These are phyloP conservation scores for Myotisia sp. DNA, from an alignment of 2,329 filamentous ascomycete genomes.

Conservation along the genomic window DNA sequence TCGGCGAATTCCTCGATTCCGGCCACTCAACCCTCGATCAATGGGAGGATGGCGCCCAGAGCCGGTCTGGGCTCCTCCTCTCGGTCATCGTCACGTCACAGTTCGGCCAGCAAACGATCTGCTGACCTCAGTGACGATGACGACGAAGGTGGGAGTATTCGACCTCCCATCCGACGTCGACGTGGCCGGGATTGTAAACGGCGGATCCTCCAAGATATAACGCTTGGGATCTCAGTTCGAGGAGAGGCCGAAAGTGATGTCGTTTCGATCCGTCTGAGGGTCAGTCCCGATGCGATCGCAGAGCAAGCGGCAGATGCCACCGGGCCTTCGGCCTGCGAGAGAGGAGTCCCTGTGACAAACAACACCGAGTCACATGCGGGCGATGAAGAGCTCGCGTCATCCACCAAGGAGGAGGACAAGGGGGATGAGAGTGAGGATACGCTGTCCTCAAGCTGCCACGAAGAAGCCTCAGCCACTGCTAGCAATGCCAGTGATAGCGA, in stretches of 20 bases:
- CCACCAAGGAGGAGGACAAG: not conserved
- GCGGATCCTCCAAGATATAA: slow-evolving; percentile 12
- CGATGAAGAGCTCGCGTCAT: not conserved
- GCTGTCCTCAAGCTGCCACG: not conserved
- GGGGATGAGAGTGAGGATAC: not conserved
- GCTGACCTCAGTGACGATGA: slow-evolving; percentile 25
- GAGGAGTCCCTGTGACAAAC: not conserved
- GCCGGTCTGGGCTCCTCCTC: slow-evolving; percentile 24
- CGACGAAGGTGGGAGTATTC: slow-evolving; percentile 15
- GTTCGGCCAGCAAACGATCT: slow-evolving; percentile 29
- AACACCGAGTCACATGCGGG: not conserved
- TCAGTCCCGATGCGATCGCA: slow-evolving; percentile 6
- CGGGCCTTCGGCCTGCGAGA: not conserved
- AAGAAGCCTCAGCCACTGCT: not conserved
- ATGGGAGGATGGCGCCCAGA: slow-evolving; percentile 10
- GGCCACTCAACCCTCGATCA: slow-evolving; percentile 12
- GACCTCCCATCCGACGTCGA: slow-evolving; percentile 6
- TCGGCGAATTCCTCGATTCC: slow-evolving; percentile 4
- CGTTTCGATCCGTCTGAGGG: slow-evolving; percentile 8
- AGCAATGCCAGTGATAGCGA: slow-evolving; percentile 3
- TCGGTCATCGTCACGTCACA: slow-evolving; percentile 29
- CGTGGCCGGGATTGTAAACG: slow-evolving; percentile 11
- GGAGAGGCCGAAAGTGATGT: slow-evolving; percentile 6
- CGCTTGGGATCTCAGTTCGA: slow-evolving; percentile 10
- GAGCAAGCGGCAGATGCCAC: slow-evolving; percentile 2